phyloP scores from a whole-genome alignment of 2,329 filamentous ascomycete species.

The Claviceps capensis region DNA sequence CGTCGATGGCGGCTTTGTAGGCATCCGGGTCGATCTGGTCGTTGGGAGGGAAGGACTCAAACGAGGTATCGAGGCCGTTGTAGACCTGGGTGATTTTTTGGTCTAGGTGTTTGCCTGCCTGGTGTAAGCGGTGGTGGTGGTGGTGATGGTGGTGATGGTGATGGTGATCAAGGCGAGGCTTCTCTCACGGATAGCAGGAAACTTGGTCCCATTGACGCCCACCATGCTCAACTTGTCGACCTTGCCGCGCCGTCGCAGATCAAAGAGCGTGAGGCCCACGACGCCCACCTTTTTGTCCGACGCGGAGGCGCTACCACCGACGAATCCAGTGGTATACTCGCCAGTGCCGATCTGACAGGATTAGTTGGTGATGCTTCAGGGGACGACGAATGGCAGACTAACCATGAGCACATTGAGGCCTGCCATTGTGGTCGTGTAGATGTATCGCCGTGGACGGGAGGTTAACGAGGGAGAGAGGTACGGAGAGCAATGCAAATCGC shows the following conservation, averaged over 20 bases:
- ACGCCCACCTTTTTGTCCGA: conserved; percentile 97
- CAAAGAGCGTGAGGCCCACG: conserved; percentile 79
- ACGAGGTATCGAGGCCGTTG: conserved; percentile 78
- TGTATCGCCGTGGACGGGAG: not conserved
- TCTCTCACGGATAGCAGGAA: conserved; percentile 68
- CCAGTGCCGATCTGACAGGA: conserved; percentile 62
- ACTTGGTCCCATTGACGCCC: conserved; percentile 78
- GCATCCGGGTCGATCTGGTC: conserved; percentile 61
- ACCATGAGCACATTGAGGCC: conserved; percentile 59
- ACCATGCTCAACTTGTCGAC: conserved; percentile 80
- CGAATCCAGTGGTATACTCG: conserved; percentile 94
- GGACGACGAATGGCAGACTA: conserved; percentile 17
- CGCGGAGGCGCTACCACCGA: conserved; percentile 66
- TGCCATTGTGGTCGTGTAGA: conserved; percentile 26
- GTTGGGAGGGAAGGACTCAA: conserved; percentile 69
- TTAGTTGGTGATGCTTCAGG: not conserved
- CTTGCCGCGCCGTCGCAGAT: conserved; percentile 76
- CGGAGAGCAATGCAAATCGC: not conserved
- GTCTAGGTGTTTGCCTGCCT: conserved; percentile 61
- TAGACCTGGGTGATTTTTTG: conserved; percentile 82
- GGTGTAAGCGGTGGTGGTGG: not conserved
- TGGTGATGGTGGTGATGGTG: too few species aligned
- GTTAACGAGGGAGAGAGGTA: not conserved
- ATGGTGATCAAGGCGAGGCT: not conserved
- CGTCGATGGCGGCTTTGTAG: conserved; percentile 82